A percentile compares a stretch with the other conserved stretches of the same genome.
phyloP scores from a whole-genome alignment of 352 stramenopile species.

The Phytopythium cucurbitacearum region DNA sequence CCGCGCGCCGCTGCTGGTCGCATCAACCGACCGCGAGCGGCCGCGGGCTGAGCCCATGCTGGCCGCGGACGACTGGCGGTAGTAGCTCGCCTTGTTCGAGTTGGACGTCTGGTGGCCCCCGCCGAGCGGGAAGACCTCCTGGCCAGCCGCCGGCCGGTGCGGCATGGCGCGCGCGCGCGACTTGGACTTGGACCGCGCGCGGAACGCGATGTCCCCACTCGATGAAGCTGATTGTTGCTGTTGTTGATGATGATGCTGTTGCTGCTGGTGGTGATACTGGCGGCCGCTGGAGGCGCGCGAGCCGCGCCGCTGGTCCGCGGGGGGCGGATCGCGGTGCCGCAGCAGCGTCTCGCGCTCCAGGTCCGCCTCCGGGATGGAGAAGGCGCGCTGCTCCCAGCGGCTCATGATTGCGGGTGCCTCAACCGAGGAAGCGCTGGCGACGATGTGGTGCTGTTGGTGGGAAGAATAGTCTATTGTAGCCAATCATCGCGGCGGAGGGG shows the following conservation, averaged over 20 bases:
- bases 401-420: no score
- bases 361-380: slow-evolving; percentile 54
- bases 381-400: slow-evolving; percentile 6
- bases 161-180: slow-evolving; percentile 25
- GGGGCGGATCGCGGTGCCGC: background rate
- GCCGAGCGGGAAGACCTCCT: slow-evolving; percentile 53
- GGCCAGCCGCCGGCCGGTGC: slow-evolving; percentile 14
- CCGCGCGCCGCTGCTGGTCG: background rate
- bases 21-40: slow-evolving; percentile 22
- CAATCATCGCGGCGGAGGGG: no score
- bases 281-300: no score
- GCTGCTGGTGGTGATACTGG: no score
- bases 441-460: no score
- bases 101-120: slow-evolving; percentile 24
- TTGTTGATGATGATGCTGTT: no score
- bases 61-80: slow-evolving; percentile 10
- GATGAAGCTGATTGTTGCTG: no score
- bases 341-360: slow-evolving; percentile 53
- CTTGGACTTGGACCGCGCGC: slow-evolving; percentile 63
- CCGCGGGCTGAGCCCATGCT: slow-evolving; percentile 6
- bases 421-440: no score
- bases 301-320: no score
- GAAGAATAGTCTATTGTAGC: no score
- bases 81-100: slow-evolving; percentile 35
- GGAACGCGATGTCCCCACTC: slow-evolving; percentile 16